Conservation (phyloP, 495 filamentous ascomycete genomes). For the Glutinoglossum americanum region DNA sequence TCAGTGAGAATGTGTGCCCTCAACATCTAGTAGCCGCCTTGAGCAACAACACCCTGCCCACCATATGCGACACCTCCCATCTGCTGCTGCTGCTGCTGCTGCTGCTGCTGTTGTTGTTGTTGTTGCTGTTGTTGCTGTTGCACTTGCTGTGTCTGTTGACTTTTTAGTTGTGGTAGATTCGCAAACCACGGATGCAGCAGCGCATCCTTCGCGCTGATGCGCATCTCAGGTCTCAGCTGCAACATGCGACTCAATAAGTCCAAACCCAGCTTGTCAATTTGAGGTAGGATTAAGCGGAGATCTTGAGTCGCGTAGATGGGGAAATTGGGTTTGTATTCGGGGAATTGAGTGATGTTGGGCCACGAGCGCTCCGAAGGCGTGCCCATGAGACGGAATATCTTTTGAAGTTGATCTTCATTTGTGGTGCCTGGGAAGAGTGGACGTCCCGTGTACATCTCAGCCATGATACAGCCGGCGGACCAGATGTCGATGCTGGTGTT, state of each 20-base stretch:
- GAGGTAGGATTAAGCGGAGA: slow-evolving; percentile 61
- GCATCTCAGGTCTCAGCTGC: slow-evolving; percentile 78
- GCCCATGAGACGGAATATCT: slow-evolving; percentile 95
- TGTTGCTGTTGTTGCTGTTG: slow-evolving; percentile 9
- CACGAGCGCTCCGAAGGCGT: slow-evolving; percentile 82
- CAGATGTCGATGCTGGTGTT: slow-evolving; percentile 97
- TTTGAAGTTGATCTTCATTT: slow-evolving; percentile 85
- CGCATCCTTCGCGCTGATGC: slow-evolving; percentile 66
- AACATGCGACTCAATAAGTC: slow-evolving; percentile 79
- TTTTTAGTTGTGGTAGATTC: slow-evolving; percentile 32
- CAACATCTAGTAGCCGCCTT: slow-evolving; percentile 1
- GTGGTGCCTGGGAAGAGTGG: slow-evolving; percentile 88
- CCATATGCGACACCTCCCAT: neutral
- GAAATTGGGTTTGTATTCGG: slow-evolving; percentile 86
- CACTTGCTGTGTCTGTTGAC: slow-evolving; percentile 15
- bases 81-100: slow-evolving; percentile 4
- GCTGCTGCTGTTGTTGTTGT: slow-evolving; percentile 11
- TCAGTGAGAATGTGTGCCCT: neutral
- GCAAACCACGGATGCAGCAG: slow-evolving; percentile 81
- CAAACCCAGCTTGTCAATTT: slow-evolving; percentile 69
- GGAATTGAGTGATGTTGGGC: slow-evolving; percentile 75
- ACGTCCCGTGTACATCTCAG: slow-evolving; percentile 87
- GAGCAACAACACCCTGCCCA: slow-evolving; percentile 1
- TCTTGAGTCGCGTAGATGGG: slow-evolving; percentile 93
- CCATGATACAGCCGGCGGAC: slow-evolving; percentile 96